Evolutionary conservation across 2,329 filamentous ascomycete genomes (phyloP).

Genomic region (Colletotrichum musae): DNA sequence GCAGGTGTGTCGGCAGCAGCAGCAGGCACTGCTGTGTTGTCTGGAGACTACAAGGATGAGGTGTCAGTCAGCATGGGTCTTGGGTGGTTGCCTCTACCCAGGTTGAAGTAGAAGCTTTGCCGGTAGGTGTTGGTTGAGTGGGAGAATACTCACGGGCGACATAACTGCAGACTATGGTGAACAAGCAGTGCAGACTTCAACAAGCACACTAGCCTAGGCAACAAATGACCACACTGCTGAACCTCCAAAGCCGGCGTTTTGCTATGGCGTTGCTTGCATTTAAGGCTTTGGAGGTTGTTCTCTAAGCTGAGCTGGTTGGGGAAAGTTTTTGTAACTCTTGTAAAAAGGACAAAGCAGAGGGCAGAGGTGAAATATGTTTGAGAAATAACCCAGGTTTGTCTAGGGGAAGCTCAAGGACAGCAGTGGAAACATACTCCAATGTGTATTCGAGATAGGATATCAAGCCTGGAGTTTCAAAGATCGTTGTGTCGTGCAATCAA

Average conservation of each 20-base stretch:
- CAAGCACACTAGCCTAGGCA: constrained; percentile 8
- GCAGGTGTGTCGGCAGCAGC: constrained; percentile 12
- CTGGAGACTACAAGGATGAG: constrained; percentile 12
- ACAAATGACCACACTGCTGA: constrained; percentile 37
- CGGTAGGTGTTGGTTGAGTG: background rate
- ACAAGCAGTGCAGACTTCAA: constrained; percentile 29
- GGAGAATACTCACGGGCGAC: constrained; percentile 33
- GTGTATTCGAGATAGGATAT: background rate
- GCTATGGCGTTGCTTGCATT: constrained; percentile 38
- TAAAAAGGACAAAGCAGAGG: constrained; percentile 3
- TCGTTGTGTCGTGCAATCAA: constrained; percentile 14
- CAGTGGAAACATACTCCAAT: constrained; percentile 34
- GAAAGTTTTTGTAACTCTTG: constrained; percentile 12
- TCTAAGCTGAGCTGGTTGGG: background rate
- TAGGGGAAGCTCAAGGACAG: background rate
- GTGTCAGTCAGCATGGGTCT: constrained; percentile 2
- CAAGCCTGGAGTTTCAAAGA: constrained; percentile 18
- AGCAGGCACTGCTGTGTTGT: constrained; percentile 25
- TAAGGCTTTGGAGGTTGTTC: constrained; percentile 21
- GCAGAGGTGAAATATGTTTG: constrained; percentile 22
- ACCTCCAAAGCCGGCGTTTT: constrained; percentile 33
- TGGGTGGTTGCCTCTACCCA: too few species aligned
- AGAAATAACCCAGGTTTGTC: constrained; percentile 18
- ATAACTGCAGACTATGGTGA: constrained; percentile 39
- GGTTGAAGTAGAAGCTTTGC: background rate